Conservation (phyloP, 805 yeast species). For the Starmerella scarabaei region DNA sequence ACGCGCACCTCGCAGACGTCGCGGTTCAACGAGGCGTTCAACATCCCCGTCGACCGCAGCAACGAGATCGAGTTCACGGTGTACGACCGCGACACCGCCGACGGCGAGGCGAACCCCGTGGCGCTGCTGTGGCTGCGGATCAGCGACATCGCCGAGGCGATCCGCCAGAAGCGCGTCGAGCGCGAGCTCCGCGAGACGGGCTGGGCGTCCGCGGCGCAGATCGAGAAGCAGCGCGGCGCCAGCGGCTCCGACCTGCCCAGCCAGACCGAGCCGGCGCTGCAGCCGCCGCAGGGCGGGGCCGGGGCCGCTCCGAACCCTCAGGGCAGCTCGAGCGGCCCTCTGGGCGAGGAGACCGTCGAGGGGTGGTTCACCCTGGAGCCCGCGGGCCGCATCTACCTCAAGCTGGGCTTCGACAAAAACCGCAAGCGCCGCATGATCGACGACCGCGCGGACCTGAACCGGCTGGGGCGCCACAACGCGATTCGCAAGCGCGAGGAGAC, state of each 20-base stretch:
- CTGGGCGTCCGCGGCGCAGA: slow-evolving; percentile 72
- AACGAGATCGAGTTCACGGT: slow-evolving; percentile 83
- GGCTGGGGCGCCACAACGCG: slow-evolving; percentile 93
- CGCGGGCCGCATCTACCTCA: slow-evolving; percentile 73
- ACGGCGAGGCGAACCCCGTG: slow-evolving; percentile 43
- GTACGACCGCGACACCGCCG: slow-evolving; percentile 43
- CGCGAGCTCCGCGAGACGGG: slow-evolving; percentile 38
- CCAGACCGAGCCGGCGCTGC: too few relatives aligned
- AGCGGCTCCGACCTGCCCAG: not conserved
- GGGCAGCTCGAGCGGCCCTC: not conserved
- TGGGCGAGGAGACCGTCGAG: slow-evolving; percentile 32
- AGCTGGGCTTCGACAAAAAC: slow-evolving; percentile 68
- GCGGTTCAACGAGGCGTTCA: slow-evolving; percentile 66
- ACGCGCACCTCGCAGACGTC: slow-evolving; percentile 54
- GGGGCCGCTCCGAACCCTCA: not conserved
- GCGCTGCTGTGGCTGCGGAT: slow-evolving; percentile 85
- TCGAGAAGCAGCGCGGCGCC: not conserved
- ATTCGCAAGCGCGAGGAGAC: slow-evolving; percentile 77
- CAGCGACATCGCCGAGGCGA: slow-evolving; percentile 86
- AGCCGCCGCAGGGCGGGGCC: not conserved
- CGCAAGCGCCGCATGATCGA: slow-evolving; percentile 28
- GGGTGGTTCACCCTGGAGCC: slow-evolving; percentile 92
- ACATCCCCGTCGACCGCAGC: slow-evolving; percentile 72
- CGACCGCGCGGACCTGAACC: slow-evolving; percentile 24
- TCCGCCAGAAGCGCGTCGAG: slow-evolving; percentile 75